Conservation (phyloP, 345 rosid species). For the Combretum micranthum region DNA sequence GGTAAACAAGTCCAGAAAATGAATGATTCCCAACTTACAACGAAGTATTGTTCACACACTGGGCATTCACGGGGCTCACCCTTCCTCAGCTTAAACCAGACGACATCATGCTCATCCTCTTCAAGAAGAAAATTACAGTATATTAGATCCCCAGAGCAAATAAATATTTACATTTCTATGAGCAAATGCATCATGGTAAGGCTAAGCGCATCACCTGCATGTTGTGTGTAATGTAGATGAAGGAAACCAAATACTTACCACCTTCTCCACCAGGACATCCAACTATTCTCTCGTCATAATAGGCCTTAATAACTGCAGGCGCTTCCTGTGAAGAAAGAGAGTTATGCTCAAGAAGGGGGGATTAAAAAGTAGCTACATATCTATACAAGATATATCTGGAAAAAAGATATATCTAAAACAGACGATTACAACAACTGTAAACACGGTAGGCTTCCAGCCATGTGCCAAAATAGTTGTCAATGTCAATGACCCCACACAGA, state of each 20-base stretch:
- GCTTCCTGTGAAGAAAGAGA: conserved; percentile 40
- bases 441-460: too few species aligned
- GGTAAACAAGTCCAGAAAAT: not conserved
- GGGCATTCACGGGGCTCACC: conserved; percentile 81
- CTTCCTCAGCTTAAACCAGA: conserved; percentile 97
- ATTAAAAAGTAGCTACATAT: not conserved
- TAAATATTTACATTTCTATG: not conserved
- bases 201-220: not conserved
- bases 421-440: too few species aligned
- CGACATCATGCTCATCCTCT: conserved; percentile 97
- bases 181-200: not conserved
- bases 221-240: not conserved
- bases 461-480: too few species aligned
- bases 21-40: conserved; percentile 41
- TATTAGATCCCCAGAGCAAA: not conserved
- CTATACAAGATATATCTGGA: not conserved
- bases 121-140: conserved; percentile 8
- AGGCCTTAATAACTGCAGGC: conserved; percentile 68
- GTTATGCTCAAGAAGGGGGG: not conserved
- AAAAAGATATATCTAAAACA: too few species aligned
- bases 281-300: conserved; percentile 73
- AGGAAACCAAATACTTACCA: conserved; percentile 32
- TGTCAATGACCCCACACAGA: too few species aligned
- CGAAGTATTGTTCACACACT: conserved; percentile 78
- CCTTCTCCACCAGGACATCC: conserved; percentile 92